Conservation (phyloP, 2,329 filamentous ascomycete genomes). For the Lasiodiplodia hormozganensis region DNA sequence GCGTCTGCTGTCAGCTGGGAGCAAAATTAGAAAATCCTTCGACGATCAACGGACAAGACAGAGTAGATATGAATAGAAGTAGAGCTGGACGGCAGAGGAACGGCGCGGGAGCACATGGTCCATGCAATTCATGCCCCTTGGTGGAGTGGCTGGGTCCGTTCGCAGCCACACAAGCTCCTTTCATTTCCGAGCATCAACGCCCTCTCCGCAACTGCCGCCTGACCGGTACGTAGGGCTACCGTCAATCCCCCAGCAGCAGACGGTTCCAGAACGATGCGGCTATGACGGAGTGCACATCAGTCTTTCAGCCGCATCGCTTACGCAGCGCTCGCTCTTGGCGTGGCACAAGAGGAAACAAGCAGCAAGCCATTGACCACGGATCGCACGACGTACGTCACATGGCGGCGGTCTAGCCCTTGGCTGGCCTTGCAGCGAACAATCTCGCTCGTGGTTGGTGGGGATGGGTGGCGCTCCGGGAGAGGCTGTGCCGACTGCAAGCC, state of each 20-base stretch:
- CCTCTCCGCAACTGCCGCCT: conserved; percentile 16
- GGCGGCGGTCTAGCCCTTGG: neutral
- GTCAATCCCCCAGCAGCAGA: conserved; percentile 21
- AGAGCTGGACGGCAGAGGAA: neutral
- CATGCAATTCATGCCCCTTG: conserved; percentile 18
- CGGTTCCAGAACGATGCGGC: neutral
- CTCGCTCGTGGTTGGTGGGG: conserved; percentile 12
- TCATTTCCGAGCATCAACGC: conserved; percentile 20
- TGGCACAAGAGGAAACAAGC: too few species aligned
- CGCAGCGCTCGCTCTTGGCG: neutral
- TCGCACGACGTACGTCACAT: conserved; percentile 9
- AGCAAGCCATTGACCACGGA: conserved; percentile 3
- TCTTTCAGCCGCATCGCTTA: neutral
- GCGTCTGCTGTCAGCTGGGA: neutral
- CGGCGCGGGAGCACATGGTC: neutral
- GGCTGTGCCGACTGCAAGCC: conserved; percentile 11
- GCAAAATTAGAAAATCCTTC: neutral
- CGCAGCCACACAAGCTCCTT: conserved; percentile 6
- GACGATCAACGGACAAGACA: neutral
- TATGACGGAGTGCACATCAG: neutral
- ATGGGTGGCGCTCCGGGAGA: conserved; percentile 18
- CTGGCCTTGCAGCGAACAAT: conserved; percentile 15
- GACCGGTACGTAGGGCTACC: conserved; percentile 1
- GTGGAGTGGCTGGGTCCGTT: neutral
- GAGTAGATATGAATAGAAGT: conserved; percentile 17